Percentiles rank a stretch among this genome's conserved stretches.
phyloP scores from a whole-genome alignment of 2,329 filamentous ascomycete genomes.

The Salinomyces thailandicus region DNA sequence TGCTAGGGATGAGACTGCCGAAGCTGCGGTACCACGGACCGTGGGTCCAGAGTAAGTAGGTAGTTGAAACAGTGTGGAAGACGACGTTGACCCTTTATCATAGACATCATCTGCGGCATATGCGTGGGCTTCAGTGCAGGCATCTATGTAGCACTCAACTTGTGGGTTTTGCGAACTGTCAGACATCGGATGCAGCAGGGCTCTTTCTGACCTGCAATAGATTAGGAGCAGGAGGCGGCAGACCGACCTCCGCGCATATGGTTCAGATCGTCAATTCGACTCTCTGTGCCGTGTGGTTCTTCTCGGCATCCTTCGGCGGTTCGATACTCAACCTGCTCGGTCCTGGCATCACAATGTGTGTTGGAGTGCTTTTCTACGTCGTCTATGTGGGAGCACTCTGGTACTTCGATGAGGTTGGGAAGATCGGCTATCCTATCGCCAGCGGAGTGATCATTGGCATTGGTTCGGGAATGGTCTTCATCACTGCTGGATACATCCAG shows the following conservation, averaged over 20 bases:
- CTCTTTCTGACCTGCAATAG: conserved; percentile 6
- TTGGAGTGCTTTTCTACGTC: conserved; percentile 20
- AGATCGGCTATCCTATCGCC: conserved; percentile 17
- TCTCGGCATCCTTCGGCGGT: conserved; percentile 19
- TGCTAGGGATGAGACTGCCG: too few species aligned
- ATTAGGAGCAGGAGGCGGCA: conserved; percentile 22
- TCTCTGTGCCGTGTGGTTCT: conserved; percentile 23
- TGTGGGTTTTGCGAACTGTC: neutral
- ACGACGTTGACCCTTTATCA: neutral
- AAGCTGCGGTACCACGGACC: neutral
- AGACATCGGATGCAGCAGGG: neutral
- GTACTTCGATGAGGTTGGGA: conserved; percentile 22
- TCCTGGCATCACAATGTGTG: conserved; percentile 14
- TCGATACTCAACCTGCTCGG: conserved; percentile 21
- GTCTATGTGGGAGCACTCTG: conserved; percentile 23
- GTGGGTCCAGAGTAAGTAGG: neutral
- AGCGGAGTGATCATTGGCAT: conserved; percentile 23
- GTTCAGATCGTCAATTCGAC: conserved; percentile 22
- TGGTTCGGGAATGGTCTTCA: conserved; percentile 23
- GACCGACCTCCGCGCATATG: conserved; percentile 18
- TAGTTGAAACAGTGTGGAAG: neutral
- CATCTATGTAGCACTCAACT: conserved; percentile 14
- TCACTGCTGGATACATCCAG: conserved; percentile 25
- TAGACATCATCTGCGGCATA: conserved; percentile 1
- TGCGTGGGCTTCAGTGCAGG: conserved; percentile 12